Percentiles rank a stretch among this genome's conserved stretches.
Conservation (phyloP, 257 asterid species). For the Solanum sitiens region DNA sequence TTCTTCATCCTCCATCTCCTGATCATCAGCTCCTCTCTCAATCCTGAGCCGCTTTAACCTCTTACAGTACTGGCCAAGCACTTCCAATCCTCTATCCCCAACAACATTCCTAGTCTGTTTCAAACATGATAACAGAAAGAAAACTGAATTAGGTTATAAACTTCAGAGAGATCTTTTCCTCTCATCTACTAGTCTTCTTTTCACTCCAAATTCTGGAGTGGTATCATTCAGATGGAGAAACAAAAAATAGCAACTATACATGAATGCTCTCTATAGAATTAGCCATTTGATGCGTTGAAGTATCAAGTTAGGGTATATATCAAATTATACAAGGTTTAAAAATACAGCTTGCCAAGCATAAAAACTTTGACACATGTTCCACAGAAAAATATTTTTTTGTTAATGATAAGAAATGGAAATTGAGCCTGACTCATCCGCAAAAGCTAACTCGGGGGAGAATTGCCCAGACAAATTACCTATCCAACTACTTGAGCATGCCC, state of each 20-base stretch:
- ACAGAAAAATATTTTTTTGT: neutral
- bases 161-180: neutral
- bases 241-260: neutral
- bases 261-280: neutral
- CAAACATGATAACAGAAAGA: neutral
- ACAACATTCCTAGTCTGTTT: constrained; percentile 68
- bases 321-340: neutral
- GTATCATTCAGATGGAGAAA: neutral
- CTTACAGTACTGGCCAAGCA: constrained; percentile 47
- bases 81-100: constrained; percentile 81
- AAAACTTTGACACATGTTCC: neutral
- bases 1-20: constrained; percentile 56
- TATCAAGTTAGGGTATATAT: neutral
- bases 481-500: neutral
- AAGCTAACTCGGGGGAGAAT: neutral
- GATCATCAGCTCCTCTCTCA: constrained; percentile 61
- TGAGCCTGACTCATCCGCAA: neutral
- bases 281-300: neutral
- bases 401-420: neutral
- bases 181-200: neutral
- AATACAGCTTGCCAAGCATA: neutral
- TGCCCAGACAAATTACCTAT: neutral
- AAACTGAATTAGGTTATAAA: neutral
- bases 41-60: constrained; percentile 51
- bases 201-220: neutral